Conservation (phyloP, 2,329 filamentous ascomycete species). For the Clarireedia homoeocarpa region DNA sequence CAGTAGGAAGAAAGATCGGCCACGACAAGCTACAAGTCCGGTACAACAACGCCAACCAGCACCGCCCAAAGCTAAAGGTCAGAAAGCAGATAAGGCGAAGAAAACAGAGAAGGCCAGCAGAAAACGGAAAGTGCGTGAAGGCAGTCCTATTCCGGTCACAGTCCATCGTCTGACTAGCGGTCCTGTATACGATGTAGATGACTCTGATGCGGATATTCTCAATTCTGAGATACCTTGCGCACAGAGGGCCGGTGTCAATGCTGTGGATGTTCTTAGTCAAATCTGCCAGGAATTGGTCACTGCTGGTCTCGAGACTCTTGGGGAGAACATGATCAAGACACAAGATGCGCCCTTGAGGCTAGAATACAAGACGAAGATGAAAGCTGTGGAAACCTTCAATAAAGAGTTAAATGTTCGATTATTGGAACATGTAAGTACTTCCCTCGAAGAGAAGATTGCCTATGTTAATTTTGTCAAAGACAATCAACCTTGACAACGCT, state of each 20-base stretch:
- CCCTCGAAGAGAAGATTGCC: neutral
- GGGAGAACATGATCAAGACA: constrained; percentile 36
- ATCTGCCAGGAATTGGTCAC: constrained; percentile 53
- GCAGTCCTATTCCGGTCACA: constrained; percentile 48
- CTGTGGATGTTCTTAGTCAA: constrained; percentile 53
- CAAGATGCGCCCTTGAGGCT: constrained; percentile 41
- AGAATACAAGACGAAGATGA: constrained; percentile 47
- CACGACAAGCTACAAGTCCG: constrained; percentile 11
- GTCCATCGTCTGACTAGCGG: constrained; percentile 53
- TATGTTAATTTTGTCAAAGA: constrained; percentile 30
- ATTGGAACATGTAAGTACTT: constrained; percentile 47
- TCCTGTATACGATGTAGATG: constrained; percentile 34
- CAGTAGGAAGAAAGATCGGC: constrained; percentile 13
- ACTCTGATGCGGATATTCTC: constrained; percentile 38
- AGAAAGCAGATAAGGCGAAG: constrained; percentile 19
- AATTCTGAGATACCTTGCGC: constrained; percentile 45
- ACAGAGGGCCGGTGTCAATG: constrained; percentile 48
- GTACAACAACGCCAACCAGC: constrained; percentile 24
- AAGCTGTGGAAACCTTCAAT: constrained; percentile 50
- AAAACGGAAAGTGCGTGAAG: constrained; percentile 23
- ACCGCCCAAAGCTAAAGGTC: constrained; percentile 24
- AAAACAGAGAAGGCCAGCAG: constrained; percentile 1
- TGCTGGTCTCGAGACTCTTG: constrained; percentile 40
- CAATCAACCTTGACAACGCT: constrained; percentile 52
- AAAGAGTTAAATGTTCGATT: constrained; percentile 48